Conservation (phyloP, 2,329 filamentous ascomycete genomes). For the Macroventuria anomochaeta region DNA sequence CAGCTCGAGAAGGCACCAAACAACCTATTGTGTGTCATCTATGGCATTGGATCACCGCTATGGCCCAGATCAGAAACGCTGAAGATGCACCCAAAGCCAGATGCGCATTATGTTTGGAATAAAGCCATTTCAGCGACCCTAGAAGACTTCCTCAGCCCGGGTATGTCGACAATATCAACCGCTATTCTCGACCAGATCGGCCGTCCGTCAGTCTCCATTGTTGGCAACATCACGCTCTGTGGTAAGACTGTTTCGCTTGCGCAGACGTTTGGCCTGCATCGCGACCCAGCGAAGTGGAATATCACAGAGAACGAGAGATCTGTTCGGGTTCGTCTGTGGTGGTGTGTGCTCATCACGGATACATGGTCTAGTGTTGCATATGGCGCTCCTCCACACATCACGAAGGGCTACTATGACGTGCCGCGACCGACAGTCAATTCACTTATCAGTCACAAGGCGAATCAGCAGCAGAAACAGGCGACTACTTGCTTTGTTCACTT, state of each 20-base stretch:
- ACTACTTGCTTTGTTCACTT: conserved; percentile 61
- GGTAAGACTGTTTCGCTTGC: conserved; percentile 62
- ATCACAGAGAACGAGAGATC: conserved; percentile 59
- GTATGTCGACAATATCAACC: conserved; percentile 49
- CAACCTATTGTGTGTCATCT: conserved; percentile 49
- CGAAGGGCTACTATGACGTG: conserved; percentile 62
- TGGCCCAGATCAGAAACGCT: conserved; percentile 49
- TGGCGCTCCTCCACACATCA: conserved; percentile 61
- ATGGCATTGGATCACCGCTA: conserved; percentile 46
- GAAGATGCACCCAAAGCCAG: conserved; percentile 46
- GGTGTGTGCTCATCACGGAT: conserved; percentile 64
- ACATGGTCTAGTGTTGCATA: conserved; percentile 64
- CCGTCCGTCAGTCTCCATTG: conserved; percentile 50
- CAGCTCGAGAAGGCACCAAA: conserved; percentile 45
- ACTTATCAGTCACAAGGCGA: conserved; percentile 46
- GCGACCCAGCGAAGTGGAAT: conserved; percentile 62
- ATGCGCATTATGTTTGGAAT: conserved; percentile 51
- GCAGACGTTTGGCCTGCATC: conserved; percentile 63
- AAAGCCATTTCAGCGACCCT: conserved; percentile 51
- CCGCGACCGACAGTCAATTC: conserved; percentile 58
- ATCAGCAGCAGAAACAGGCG: conserved; percentile 52
- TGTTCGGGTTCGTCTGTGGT: conserved; percentile 61
- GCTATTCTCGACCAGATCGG: conserved; percentile 52
- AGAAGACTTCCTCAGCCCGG: conserved; percentile 53
- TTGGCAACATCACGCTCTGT: conserved; percentile 60